Base-by-base conservation (phyloP, 495 filamentous ascomycete species). In the Immersiella caudata region DNA sequence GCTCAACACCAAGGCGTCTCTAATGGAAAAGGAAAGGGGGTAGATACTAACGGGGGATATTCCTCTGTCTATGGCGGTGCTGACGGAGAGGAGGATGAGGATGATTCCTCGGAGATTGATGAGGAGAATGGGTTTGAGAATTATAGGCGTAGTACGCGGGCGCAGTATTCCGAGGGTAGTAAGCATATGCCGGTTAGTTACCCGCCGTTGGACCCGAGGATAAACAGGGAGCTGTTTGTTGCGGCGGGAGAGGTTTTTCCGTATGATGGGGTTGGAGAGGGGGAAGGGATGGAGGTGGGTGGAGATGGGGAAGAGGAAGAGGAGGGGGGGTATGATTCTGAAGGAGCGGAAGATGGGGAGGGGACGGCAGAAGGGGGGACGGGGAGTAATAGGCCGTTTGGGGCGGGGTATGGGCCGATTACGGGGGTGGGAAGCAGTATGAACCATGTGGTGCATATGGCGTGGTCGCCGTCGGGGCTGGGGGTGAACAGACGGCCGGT, bases 401-500 rank as follows among this genome's bases (percentile, higher is more conserved):
- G 81, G 6, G 79, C 78, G 12, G 82, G 82, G 6, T 72, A 73
- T n/a, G 79, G 80, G 8, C 66, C 72, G 9, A 74, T 84, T 33
- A 79, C 79, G 0, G 76, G 80, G 20, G 74, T 76, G 5, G 82
- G 81, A 6, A 81, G 79, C 60, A 80, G 79, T 20, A 77, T 84
- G 76, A 82, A 81, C 64, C 81, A 83, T 40, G 77, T 82, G 25
- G 78, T 84, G 0, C 55, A 70, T 7, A 65, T 83, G 50, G 75
- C 66, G 20, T 84, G 82, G 82, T 83, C 80, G 11, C 82, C 82
- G 0, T 73, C 74, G 4, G 80, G 80, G 0, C 70, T 84, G 22
- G 80, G 82, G 16, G 71, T 78, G 33, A 83, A 83, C 67, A 73
- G 71, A 2, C 75, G 82, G 8, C 78, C 81, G 6, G 75, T 81